These are phyloP conservation scores for Pythium grandisporangium DNA, from an alignment of 352 stramenopile species.

Conservation along the genomic window DNA sequence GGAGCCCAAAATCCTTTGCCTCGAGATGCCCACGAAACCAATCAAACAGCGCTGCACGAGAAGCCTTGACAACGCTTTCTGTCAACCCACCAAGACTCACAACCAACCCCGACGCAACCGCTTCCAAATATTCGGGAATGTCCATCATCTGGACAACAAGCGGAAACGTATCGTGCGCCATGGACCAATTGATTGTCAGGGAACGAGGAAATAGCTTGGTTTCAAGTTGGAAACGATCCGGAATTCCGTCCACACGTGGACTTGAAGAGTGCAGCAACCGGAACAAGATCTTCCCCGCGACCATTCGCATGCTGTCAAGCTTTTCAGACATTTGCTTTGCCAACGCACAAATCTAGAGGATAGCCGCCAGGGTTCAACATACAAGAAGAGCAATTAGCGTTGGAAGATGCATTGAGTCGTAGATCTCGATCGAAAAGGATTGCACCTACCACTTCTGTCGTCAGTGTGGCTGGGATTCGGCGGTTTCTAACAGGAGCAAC, in stretches of 20 bases:
- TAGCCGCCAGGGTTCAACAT: too few species aligned
- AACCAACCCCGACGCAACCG: constrained; percentile 85
- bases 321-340: constrained; percentile 97
- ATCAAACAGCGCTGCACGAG: constrained; percentile 45
- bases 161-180: constrained; percentile 87
- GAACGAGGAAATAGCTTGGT: constrained; percentile 42
- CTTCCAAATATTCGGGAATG: constrained; percentile 81
- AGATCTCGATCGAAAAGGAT: too few species aligned
- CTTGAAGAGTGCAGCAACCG: constrained; percentile 67
- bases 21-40: constrained; percentile 43
- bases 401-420: too few species aligned
- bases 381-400: too few species aligned
- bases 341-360: constrained; percentile 75
- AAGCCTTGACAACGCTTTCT: constrained; percentile 89
- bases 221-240: constrained; percentile 65
- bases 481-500: too few species aligned
- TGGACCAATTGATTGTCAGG: constrained; percentile 65
- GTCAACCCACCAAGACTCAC: constrained; percentile 94
- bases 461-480: constrained; percentile 28
- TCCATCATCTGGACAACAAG: constrained; percentile 81
- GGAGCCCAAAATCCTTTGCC: constrained; percentile 50
- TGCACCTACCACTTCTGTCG: constrained; percentile 17
- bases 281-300: constrained; percentile 85
- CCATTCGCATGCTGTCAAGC: constrained; percentile 88
- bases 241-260: constrained; percentile 66